Conservation (phyloP, 139 green algal genomes). For the Pseudopediastrum boryanum region DNA sequence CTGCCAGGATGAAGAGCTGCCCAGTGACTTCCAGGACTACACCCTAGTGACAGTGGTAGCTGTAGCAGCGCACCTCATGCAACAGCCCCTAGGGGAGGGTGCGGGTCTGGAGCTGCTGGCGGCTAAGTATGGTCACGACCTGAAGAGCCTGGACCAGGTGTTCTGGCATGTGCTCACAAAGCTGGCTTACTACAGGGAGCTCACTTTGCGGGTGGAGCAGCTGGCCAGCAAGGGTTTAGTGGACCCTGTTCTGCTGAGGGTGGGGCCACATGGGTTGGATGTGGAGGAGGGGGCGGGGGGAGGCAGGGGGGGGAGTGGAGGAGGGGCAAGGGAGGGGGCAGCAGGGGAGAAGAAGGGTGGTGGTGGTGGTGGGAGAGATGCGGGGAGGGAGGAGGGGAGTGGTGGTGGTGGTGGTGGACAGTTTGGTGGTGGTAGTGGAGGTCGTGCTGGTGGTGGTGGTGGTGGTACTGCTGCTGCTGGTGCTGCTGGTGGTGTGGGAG, state of each 20-base stretch:
- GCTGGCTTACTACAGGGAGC: slow-evolving; percentile 74
- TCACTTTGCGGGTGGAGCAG: slow-evolving; percentile 49
- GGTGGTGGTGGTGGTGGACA: too few relatives aligned
- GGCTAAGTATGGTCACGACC: slow-evolving; percentile 65
- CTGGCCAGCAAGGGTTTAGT: slow-evolving; percentile 28
- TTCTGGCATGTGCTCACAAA: slow-evolving; percentile 85
- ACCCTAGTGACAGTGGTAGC: slow-evolving; percentile 79
- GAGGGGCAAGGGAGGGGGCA: not conserved
- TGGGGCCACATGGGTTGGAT: not conserved
- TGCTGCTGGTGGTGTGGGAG: slow-evolving; percentile 12
- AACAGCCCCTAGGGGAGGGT: slow-evolving; percentile 63
- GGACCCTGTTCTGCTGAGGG: slow-evolving; percentile 5
- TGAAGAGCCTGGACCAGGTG: slow-evolving; percentile 72
- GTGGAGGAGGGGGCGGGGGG: too few relatives aligned
- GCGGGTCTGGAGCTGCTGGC: slow-evolving; percentile 68
- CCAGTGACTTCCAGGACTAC: slow-evolving; percentile 88
- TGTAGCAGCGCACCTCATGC: slow-evolving; percentile 75
- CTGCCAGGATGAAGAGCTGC: slow-evolving; percentile 54
- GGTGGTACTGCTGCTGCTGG: not conserved
- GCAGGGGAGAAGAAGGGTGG: not conserved
- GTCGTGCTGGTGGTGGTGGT: not conserved
- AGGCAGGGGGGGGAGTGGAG: too few relatives aligned
- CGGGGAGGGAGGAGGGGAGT: not conserved
- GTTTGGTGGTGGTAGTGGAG: not conserved
- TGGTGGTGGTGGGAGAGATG: not conserved